Percentiles rank a stretch among this genome's conserved stretches.
These are phyloP conservation scores for Casuarina glauca DNA, from an alignment of 306 rosid genomes.

Conservation along the genomic window DNA sequence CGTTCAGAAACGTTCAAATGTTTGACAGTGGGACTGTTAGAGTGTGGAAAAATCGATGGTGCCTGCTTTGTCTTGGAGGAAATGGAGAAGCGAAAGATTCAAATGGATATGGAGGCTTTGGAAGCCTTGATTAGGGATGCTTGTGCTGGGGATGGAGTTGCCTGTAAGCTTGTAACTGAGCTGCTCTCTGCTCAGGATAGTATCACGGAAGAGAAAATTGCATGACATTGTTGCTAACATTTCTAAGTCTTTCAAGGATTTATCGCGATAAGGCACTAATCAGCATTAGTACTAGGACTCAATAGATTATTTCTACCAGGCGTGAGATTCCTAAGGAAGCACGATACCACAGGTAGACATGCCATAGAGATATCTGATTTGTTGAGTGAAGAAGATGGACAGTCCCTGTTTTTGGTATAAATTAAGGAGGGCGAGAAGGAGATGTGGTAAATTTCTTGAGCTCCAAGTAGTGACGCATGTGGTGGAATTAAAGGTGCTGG, in stretches of 20 bases:
- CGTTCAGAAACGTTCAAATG: slow-evolving; percentile 63
- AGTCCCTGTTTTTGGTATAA: not conserved
- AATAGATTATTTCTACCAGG: not conserved
- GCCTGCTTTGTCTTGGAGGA: slow-evolving; percentile 84
- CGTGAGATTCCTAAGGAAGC: not conserved
- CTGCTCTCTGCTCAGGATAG: slow-evolving; percentile 35
- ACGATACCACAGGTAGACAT: not conserved
- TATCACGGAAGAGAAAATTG: slow-evolving; percentile 3
- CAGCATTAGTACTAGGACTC: not conserved
- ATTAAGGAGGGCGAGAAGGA: too few species aligned
- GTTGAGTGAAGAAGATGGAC: not conserved
- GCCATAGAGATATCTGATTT: not conserved
- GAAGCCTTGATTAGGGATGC: slow-evolving; percentile 47
- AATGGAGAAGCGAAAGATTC: slow-evolving; percentile 66
- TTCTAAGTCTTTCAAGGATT: not conserved
- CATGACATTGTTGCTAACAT: not conserved
- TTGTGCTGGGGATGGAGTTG: slow-evolving; percentile 46
- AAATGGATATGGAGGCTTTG: slow-evolving; percentile 54
- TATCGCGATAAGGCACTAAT: not conserved
- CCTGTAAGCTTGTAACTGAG: slow-evolving; percentile 33
- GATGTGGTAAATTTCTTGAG: not conserved
- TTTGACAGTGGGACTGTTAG: slow-evolving; percentile 60
- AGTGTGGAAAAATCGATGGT: slow-evolving; percentile 52
- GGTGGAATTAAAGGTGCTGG: not conserved
- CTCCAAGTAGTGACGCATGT: not conserved